Evolutionary conservation across 2,329 filamentous ascomycete genomes (phyloP), one percentile per base, ranked within the genome.

Genomic region (Colletotrichum abscissum): DNA sequence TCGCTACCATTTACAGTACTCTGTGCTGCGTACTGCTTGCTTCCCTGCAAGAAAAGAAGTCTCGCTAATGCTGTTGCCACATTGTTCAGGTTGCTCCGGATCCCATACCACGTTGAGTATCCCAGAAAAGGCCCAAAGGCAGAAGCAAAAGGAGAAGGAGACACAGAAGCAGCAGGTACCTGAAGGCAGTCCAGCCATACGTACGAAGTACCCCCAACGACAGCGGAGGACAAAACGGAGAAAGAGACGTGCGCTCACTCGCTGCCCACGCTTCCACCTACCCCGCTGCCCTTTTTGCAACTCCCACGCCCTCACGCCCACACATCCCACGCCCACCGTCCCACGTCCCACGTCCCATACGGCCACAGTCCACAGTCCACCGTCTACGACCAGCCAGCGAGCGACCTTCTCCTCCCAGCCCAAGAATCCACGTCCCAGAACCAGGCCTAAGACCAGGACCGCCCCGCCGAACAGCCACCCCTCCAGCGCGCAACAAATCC

Each of bases 401-500:
- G 42, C 42, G 42, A 49, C 42, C 42, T 49, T 49, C 42, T 49
- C 42, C 19, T 46, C 42, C 42, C 42, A 49, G 42, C 42, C 42
- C 42, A 49, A 49, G 42, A 49, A 49, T 56, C 33, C 33, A 55
- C 30, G 38, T 42, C 26, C 49, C 52, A 65, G 33, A 24, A 56
- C 63, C 26, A 24, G 54, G 22, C 54, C 54, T 24, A 26, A 28
- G 54, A 56, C 54, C 54, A 56, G 26, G 67, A 62, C 33, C 52
- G 70, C 70, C 70, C 70, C 70, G 70, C 70, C 70, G 46, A 60
- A 60, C 67, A 70, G 55, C 35, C 60, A 26, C 67, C 67, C 70
- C 67, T 72, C 60, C 35, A 62, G 62, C 71, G 62, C 71, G 60
- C 70, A 73, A 70, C 71, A 73, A 71, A 71, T 73, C 71, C 71